Conservation (phyloP, 805 yeast genomes). For the Torulaspora maleeae region DNA sequence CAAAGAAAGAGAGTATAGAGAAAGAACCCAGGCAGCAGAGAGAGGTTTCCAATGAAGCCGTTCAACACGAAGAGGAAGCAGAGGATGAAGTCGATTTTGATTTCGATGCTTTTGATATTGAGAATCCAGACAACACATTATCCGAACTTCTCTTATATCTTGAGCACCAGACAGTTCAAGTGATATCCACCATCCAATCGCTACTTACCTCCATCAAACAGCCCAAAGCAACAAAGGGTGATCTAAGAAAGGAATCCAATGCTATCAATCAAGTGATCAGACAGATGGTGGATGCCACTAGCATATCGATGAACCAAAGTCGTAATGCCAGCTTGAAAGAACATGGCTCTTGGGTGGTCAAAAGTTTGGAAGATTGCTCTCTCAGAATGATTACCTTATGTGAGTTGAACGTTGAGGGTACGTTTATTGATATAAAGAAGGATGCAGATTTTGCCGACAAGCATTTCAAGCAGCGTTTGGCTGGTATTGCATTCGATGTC, state of each 20-base stretch:
- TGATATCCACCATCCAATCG: conserved; percentile 82
- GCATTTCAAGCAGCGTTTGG: conserved; percentile 86
- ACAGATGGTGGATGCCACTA: conserved; percentile 87
- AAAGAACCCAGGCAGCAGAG: not conserved
- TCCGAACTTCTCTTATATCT: conserved; percentile 77
- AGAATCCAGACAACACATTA: conserved; percentile 83
- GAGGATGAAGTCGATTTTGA: conserved; percentile 45
- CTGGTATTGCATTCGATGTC: conserved; percentile 93
- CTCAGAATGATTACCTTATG: conserved; percentile 76
- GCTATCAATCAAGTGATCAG: conserved; percentile 76
- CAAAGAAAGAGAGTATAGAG: conserved; percentile 1
- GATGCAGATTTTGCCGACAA: conserved; percentile 75
- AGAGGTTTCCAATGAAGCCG: not conserved
- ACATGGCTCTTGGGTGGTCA: conserved; percentile 88
- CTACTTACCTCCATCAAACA: conserved; percentile 70
- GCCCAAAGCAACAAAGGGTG: conserved; percentile 71
- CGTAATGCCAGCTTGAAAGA: conserved; percentile 79
- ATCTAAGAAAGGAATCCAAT: conserved; percentile 62
- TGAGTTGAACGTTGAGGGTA: conserved; percentile 35
- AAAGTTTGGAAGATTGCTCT: conserved; percentile 77
- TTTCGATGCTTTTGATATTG: conserved; percentile 70
- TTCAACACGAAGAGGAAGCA: conserved; percentile 9
- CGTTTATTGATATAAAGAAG: conserved; percentile 31
- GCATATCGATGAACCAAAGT: conserved; percentile 81
- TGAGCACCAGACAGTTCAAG: conserved; percentile 91